Conservation (phyloP, 176 grass and related monocot species). For the Aechmea fasciata region DNA sequence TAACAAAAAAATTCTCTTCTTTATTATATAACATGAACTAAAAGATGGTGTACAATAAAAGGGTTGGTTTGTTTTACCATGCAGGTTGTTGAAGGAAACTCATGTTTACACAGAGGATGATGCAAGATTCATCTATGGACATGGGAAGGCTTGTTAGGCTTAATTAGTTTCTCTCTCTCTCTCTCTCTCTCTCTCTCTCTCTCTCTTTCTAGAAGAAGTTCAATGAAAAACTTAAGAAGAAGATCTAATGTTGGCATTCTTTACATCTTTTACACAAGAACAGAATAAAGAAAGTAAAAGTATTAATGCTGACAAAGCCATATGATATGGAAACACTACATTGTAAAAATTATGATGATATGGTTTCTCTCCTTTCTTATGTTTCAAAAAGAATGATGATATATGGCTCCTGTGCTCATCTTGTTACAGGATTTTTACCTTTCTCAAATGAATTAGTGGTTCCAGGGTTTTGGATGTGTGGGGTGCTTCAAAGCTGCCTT, state of each 20-base stretch:
- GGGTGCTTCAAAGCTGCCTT: too few relatives aligned
- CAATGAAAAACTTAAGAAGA: background rate
- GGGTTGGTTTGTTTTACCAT: background rate
- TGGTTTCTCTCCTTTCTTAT: too few relatives aligned
- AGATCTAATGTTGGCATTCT: background rate
- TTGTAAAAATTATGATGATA: background rate
- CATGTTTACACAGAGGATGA: constrained; percentile 73
- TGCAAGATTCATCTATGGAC: constrained; percentile 69
- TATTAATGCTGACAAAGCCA: background rate
- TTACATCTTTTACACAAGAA: constrained; percentile 1
- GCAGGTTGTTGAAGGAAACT: constrained; percentile 61
- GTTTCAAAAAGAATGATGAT: too few relatives aligned
- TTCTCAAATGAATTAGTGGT: too few relatives aligned
- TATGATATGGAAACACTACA: background rate
- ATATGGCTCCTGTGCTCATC: too few relatives aligned
- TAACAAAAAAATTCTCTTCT: background rate
- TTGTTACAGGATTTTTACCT: too few relatives aligned
- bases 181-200: background rate
- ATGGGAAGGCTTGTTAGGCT: constrained; percentile 31
- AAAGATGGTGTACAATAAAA: too few relatives aligned
- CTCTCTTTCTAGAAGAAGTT: background rate
- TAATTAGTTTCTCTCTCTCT: background rate
- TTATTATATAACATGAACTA: background rate
- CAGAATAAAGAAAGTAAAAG: constrained; percentile 1
- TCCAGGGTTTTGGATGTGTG: too few relatives aligned